Evolutionary conservation across 768 basidiomycete genomes (phyloP).

Genomic region (Lentinula boryana): DNA sequence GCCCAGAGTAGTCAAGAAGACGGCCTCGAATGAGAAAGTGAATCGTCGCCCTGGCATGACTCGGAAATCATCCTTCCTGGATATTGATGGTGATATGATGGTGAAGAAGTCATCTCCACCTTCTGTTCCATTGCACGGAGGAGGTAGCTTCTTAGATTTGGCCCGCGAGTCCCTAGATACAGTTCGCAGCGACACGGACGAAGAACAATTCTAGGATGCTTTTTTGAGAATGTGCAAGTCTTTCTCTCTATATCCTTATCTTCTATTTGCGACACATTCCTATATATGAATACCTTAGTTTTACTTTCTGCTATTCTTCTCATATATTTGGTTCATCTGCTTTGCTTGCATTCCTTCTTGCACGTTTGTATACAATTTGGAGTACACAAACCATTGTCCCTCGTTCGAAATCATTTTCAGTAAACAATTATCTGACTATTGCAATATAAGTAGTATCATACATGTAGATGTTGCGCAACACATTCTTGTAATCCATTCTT

Average conservation of each 20-base stretch:
- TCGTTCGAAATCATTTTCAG: constrained; percentile 12
- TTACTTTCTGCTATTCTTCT: neutral
- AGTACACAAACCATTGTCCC: constrained; percentile 8
- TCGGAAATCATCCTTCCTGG: constrained; percentile 68
- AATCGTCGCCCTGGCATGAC: constrained; percentile 48
- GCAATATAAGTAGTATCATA: constrained; percentile 9
- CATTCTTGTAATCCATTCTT: constrained; percentile 12
- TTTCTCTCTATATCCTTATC: neutral
- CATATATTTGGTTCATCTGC: constrained; percentile 3
- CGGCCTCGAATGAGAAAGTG: constrained; percentile 30
- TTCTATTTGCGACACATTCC: neutral
- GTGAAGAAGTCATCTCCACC: constrained; percentile 16
- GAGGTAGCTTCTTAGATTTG: constrained; percentile 45
- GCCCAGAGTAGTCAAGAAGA: constrained; percentile 7
- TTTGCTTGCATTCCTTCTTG: constrained; percentile 5
- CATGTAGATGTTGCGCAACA: constrained; percentile 8
- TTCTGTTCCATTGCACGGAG: neutral
- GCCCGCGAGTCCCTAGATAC: constrained; percentile 49
- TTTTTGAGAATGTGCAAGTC: neutral
- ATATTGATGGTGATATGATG: constrained; percentile 49
- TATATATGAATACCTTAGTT: constrained; percentile 3
- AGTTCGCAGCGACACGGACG: constrained; percentile 22
- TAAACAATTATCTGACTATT: constrained; percentile 2
- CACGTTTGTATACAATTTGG: constrained; percentile 6
- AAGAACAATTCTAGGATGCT: constrained; percentile 2